A percentile compares a stretch with the other conserved stretches of the same genome.
These are phyloP conservation scores for Fusarium xyrophilum DNA, from an alignment of 2,329 filamentous ascomycete species.

Conservation along the genomic window DNA sequence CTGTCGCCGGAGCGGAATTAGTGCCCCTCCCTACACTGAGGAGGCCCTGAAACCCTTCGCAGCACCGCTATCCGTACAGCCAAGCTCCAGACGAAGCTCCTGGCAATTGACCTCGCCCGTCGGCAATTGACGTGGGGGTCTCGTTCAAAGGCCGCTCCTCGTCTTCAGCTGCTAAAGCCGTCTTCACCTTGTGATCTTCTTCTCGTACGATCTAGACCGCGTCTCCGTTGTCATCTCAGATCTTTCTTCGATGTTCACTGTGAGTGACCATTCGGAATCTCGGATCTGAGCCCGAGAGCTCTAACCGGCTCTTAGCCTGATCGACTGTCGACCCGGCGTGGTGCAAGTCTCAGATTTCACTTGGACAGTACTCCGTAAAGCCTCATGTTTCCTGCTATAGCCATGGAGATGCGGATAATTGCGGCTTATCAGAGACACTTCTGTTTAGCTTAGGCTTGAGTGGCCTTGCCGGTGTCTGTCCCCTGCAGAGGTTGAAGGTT, in stretches of 20 bases:
- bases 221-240: not conserved
- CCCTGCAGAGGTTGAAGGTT: constrained; percentile 60
- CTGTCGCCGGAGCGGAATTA: not conserved
- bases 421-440: accelerated
- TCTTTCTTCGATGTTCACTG: not conserved
- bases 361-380: not conserved
- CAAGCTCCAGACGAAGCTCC: not conserved
- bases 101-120: not conserved
- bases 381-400: not conserved
- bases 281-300: not conserved
- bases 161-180: not conserved
- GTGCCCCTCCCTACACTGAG: no score
- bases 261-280: not conserved
- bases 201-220: not conserved
- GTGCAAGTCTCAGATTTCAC: not conserved
- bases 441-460: accelerated
- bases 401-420: not conserved
- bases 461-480: constrained; percentile 56
- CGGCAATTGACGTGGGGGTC: not conserved
- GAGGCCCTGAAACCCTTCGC: not conserved
- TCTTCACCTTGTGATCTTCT: not conserved
- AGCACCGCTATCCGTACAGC: not conserved
- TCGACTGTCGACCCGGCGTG: not conserved
- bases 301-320: not conserved
- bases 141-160: not conserved